These are phyloP conservation scores for Coemansia sp. DNA, from an alignment of 192 early-diverging fungal genomes.

Conservation along the genomic window DNA sequence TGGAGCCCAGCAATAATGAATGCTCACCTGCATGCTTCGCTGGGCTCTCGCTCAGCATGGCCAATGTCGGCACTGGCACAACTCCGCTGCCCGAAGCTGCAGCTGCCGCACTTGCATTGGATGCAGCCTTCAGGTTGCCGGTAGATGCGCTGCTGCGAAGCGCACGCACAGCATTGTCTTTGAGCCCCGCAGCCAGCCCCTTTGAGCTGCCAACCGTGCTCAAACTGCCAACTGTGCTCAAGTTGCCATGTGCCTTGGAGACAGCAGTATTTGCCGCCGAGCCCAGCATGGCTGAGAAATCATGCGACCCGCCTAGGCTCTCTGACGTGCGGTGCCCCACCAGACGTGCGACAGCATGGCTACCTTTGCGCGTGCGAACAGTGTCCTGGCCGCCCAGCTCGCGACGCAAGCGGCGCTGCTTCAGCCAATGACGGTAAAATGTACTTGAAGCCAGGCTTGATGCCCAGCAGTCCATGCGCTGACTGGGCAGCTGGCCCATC, in stretches of 20 bases:
- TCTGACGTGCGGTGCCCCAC: neutral
- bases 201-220: constrained; percentile 24
- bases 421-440: constrained; percentile 35
- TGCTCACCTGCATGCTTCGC: neutral
- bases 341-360: constrained; percentile 9
- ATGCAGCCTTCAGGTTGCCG: constrained; percentile 37
- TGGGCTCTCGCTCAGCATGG: neutral
- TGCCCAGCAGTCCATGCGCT: constrained; percentile 47
- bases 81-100: constrained; percentile 21
- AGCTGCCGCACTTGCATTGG: constrained; percentile 7
- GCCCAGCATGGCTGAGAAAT: neutral
- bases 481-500: constrained; percentile 51
- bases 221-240: constrained; percentile 11
- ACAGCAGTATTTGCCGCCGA: neutral
- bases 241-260: too few species aligned
- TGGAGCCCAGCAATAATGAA: constrained; percentile 7
- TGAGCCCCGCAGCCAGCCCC: constrained; percentile 50
- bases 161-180: constrained; percentile 48
- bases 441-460: constrained; percentile 42
- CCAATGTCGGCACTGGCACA: neutral
- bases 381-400: constrained; percentile 8
- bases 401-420: constrained; percentile 21
- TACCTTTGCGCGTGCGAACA: constrained; percentile 19
- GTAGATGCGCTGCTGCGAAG: constrained; percentile 53
- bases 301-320: neutral